Percentiles rank a stretch among this genome's conserved stretches.
Conservation (phyloP, 169 alveolate species). For the Plasmodium gaboni region DNA sequence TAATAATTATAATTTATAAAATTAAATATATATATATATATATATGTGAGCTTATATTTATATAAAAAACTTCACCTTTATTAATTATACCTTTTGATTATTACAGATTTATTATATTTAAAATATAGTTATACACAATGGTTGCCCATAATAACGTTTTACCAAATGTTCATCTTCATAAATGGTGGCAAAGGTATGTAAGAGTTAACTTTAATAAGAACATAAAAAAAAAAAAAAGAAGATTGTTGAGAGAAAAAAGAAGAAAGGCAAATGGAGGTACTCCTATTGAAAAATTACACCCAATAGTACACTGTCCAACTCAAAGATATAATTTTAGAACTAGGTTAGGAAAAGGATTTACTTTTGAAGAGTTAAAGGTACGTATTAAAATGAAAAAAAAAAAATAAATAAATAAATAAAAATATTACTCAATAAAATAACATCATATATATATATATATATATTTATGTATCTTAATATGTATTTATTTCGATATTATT, state of each 20-base stretch:
- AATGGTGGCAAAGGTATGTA: conserved; percentile 97
- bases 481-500: not conserved
- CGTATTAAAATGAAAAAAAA: too few relatives aligned
- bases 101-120: too few relatives aligned
- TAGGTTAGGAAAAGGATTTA: conserved; percentile 99
- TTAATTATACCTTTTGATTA: too few relatives aligned
- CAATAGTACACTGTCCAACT: conserved; percentile 96
- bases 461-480: not conserved
- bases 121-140: conserved; percentile 62
- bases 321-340: conserved; percentile 97
- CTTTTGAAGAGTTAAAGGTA: conserved; percentile 97
- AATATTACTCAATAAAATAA: too few relatives aligned
- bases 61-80: too few relatives aligned
- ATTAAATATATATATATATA: too few relatives aligned
- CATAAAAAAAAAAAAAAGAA: conserved; percentile 95
- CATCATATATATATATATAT: not conserved
- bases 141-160: conserved; percentile 97
- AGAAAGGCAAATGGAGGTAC: conserved; percentile 94
- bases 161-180: conserved; percentile 98
- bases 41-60: too few relatives aligned
- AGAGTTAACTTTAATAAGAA: conserved; percentile 99
- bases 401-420: not conserved
- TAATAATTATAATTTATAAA: too few relatives aligned
- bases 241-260: conserved; percentile 91
- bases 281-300: conserved; percentile 96